phyloP scores from a whole-genome alignment of 768 basidiomycete genomes.

The Thelephora ganbajun region DNA sequence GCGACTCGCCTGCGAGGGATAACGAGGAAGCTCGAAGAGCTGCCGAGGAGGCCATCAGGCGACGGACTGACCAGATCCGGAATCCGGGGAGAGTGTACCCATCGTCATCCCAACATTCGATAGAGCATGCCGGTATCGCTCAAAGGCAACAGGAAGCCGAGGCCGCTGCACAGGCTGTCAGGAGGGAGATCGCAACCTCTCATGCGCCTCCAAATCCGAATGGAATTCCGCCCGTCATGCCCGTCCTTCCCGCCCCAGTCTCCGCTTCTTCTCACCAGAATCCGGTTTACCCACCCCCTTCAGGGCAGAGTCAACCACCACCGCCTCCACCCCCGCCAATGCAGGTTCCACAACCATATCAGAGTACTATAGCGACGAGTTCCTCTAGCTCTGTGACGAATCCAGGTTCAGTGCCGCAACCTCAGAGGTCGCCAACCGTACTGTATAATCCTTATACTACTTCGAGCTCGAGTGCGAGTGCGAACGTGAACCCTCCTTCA shows the following conservation, averaged over 20 bases:
- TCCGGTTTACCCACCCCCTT: background rate
- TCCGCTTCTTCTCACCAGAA: background rate
- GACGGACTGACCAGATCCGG: conserved; percentile 10
- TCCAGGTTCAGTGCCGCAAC: background rate
- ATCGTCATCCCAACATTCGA: conserved; percentile 19
- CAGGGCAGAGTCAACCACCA: background rate
- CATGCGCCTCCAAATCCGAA: conserved; percentile 2
- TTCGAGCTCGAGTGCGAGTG: too few relatives aligned
- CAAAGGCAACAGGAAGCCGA: conserved; percentile 41
- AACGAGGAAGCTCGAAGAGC: conserved; percentile 17
- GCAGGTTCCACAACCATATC: too few relatives aligned
- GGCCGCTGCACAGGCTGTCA: conserved; percentile 15
- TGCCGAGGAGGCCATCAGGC: conserved; percentile 4
- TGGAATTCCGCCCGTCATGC: background rate
- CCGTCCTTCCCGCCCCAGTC: background rate
- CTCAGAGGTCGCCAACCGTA: background rate
- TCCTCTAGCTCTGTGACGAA: too few relatives aligned
- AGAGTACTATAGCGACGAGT: too few relatives aligned
- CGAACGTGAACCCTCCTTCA: too few relatives aligned
- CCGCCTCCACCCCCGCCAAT: too few relatives aligned
- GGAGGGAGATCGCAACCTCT: conserved; percentile 8
- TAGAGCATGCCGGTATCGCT: conserved; percentile 42
- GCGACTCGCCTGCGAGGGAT: conserved; percentile 9
- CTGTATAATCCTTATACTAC: background rate
- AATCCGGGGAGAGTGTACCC: conserved; percentile 13